These are phyloP conservation scores for Xerocomus spinulosus DNA, from an alignment of 768 basidiomycete genomes.

Conservation along the genomic window DNA sequence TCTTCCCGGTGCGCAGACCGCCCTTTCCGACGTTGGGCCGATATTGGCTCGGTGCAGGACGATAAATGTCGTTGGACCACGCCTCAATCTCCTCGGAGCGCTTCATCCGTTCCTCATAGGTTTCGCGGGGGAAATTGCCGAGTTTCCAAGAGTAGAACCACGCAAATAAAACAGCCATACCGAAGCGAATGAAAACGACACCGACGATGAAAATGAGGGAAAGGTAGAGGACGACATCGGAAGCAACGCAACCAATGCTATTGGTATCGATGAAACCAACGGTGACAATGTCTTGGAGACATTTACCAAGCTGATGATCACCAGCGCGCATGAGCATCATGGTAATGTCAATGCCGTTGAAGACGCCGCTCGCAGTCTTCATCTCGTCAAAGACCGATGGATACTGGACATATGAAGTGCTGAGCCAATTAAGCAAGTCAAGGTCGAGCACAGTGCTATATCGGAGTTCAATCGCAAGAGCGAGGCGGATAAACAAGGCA, in stretches of 20 bases:
- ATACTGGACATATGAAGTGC: constrained; percentile 72
- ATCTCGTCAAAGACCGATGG: constrained; percentile 80
- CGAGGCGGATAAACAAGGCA: constrained; percentile 15
- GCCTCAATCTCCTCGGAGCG: constrained; percentile 89
- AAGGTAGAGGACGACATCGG: constrained; percentile 88
- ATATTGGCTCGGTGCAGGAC: constrained; percentile 84
- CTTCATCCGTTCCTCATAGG: constrained; percentile 87
- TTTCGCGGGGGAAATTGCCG: constrained; percentile 90
- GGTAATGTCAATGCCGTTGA: constrained; percentile 81
- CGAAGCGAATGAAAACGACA: constrained; percentile 90
- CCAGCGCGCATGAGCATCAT: constrained; percentile 74
- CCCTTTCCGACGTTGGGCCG: constrained; percentile 84
- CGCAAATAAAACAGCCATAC: constrained; percentile 93
- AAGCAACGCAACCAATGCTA: constrained; percentile 94
- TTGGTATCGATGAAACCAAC: constrained; percentile 94
- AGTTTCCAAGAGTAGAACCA: constrained; percentile 99
- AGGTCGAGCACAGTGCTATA: constrained; percentile 85
- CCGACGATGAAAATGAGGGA: constrained; percentile 97
- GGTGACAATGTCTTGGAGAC: constrained; percentile 79
- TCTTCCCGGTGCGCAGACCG: constrained; percentile 50
- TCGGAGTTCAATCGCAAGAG: constrained; percentile 4
- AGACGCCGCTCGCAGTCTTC: constrained; percentile 64
- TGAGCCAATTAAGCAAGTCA: constrained; percentile 80
- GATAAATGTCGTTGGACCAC: constrained; percentile 95
- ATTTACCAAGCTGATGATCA: constrained; percentile 64